Base-by-base conservation (phyloP, 2,329 filamentous ascomycete species). In the Aspergillus awamori region DNA sequence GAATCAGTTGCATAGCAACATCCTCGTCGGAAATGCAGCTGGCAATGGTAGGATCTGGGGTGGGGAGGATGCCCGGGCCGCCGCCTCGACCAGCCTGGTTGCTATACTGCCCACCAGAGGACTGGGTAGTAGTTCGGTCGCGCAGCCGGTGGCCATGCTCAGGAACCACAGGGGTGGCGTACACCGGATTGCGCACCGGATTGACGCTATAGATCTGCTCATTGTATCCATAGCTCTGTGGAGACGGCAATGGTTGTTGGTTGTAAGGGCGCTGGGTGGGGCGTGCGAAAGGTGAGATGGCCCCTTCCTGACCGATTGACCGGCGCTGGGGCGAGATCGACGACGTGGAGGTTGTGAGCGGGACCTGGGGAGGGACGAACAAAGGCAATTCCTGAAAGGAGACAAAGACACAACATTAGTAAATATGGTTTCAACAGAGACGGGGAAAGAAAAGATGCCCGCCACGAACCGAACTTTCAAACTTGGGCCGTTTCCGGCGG, bases 11-110 rank as follows among this genome's bases (percentile, higher is more conserved):
- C 74, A 97, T 89, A 60, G 95, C 95, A 64, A 98, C 95, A 78
- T 99, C 95, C 77, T 99, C 95, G 74, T 99, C 95, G 13, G 94
- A 98, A 77, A 99, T 94, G 76, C 92, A 96, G 79, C 94, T 98
- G 58, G 92, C 92, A 69, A 98, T 91, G 11, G 95, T 99, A n/a
- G 94, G 94, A 70, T 98, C 95, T 26, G 95, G 95, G 2, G 95
- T 99, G 20, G 93, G 93, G 65, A 97, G 82, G 68, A 96, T 86
- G 58, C 88, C 87, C 65, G 82, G 74, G 53, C 74, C 79, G 55
- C 75, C 71, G 45, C 67, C 69, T 41, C 73, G 74, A 59, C 71
- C 74, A 43, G 76, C 78, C 55, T 74, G 73, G 63, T 76, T 77
- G 64, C 74, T 74, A 52, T 78, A 80, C 43, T 74, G 72, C 54